Evolutionary conservation across 164 flowering plant species (phyloP).

Genomic region (Annona cherimola): DNA sequence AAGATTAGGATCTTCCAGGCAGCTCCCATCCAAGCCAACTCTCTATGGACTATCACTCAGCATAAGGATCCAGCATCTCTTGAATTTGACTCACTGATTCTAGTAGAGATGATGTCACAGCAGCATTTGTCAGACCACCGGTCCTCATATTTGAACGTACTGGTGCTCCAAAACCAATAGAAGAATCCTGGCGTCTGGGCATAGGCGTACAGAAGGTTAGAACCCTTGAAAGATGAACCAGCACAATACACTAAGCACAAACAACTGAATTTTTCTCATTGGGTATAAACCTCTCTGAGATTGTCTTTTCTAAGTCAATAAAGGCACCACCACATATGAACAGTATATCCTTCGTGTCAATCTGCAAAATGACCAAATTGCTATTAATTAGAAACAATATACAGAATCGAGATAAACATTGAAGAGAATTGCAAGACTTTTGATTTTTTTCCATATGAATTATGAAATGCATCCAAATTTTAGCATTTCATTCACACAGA

Average conservation of each 20-base stretch:
- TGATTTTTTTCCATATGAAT: too few relatives aligned
- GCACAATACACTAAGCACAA: neutral
- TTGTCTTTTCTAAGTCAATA: constrained; percentile 84
- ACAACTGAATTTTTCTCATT: neutral
- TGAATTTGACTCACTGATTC: constrained; percentile 62
- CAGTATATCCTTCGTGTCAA: constrained; percentile 93
- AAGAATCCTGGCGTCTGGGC: constrained; percentile 87
- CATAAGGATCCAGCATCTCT: neutral
- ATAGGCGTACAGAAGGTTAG: constrained; percentile 8
- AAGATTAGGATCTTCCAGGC: neutral
- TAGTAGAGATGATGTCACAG: constrained; percentile 68
- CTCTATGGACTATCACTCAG: neutral
- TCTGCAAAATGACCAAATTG: constrained; percentile 35
- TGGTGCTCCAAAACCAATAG: constrained; percentile 96
- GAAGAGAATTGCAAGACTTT: neutral
- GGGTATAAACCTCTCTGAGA: constrained; percentile 71
- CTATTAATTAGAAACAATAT: neutral
- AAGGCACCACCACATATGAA: constrained; percentile 98
- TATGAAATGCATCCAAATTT: too few relatives aligned
- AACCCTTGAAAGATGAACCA: constrained; percentile 1
- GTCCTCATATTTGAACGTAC: constrained; percentile 91
- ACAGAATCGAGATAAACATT: neutral
- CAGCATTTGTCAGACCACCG: constrained; percentile 54
- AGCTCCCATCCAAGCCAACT: neutral
- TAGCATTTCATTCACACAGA: too few relatives aligned